Conservation (phyloP, 2,329 filamentous ascomycete species). For the Botrytis squamosa region DNA sequence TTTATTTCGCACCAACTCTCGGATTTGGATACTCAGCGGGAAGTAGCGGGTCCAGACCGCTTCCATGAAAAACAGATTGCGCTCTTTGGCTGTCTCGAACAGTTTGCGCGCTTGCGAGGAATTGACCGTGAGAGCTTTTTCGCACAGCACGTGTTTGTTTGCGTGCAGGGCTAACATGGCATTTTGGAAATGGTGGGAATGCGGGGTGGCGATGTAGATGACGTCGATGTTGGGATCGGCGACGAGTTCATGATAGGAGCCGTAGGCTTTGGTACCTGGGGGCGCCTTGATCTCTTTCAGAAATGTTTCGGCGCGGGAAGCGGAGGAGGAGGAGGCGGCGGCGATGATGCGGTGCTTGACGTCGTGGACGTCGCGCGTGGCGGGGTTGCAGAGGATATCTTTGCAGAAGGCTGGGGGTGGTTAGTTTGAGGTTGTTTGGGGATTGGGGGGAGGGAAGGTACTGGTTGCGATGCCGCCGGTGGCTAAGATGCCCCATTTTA, state of each 20-base stretch:
- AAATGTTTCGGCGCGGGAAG: conserved; percentile 59
- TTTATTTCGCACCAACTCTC: conserved; percentile 47
- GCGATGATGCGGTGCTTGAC: conserved; percentile 62
- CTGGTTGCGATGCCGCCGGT: conserved; percentile 42
- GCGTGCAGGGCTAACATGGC: conserved; percentile 62
- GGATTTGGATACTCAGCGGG: conserved; percentile 59
- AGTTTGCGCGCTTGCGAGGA: conserved; percentile 61
- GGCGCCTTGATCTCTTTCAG: conserved; percentile 56
- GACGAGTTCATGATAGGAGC: conserved; percentile 64
- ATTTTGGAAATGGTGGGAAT: conserved; percentile 73
- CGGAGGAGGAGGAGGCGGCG: conserved; percentile 63
- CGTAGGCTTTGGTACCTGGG: conserved; percentile 60
- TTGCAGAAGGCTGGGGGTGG: conserved; percentile 51
- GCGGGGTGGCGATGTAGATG: conserved; percentile 69
- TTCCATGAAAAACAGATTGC: conserved; percentile 62
- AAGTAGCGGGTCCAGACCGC: conserved; percentile 72
- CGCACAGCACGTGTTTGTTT: conserved; percentile 68
- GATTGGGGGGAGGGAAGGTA: conserved; percentile 21
- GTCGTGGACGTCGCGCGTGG: conserved; percentile 57
- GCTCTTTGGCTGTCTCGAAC: conserved; percentile 58
- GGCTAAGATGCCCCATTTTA: conserved; percentile 41
- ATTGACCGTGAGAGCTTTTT: conserved; percentile 72
- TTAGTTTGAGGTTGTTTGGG: conserved; percentile 12
- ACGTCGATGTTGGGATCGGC: conserved; percentile 64
- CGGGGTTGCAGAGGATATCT: conserved; percentile 62